phyloP scores from a whole-genome alignment of 768 basidiomycete genomes.

The Hypholoma sublateritium region DNA sequence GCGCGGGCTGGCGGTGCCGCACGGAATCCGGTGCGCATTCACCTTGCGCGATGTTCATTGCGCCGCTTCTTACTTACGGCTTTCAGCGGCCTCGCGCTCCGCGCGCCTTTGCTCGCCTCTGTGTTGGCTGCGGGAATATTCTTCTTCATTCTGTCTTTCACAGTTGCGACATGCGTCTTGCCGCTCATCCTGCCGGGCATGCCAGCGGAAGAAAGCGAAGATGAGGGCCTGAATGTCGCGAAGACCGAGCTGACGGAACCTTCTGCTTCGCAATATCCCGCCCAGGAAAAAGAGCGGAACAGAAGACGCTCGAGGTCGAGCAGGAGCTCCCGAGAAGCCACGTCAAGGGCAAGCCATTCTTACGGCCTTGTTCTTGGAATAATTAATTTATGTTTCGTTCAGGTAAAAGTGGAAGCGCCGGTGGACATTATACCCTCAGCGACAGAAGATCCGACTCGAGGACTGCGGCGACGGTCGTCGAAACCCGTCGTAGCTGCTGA shows the following conservation, averaged over 20 bases:
- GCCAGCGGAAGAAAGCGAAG: conserved; percentile 13
- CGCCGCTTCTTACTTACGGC: background rate
- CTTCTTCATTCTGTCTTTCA: conserved; percentile 43
- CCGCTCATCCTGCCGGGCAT: conserved; percentile 27
- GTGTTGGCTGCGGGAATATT: conserved; percentile 45
- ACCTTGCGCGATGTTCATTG: background rate
- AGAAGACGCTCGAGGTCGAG: conserved; percentile 24
- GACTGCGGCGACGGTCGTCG: conserved; percentile 48
- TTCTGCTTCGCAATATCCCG: background rate
- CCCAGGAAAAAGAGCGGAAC: background rate
- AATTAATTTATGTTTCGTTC: conserved; percentile 6
- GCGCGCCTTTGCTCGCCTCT: conserved; percentile 63
- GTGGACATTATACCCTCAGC: conserved; percentile 28
- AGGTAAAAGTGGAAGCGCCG: conserved; percentile 30
- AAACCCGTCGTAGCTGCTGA: conserved; percentile 32
- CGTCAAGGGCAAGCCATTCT: conserved; percentile 17
- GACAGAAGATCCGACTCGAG: conserved; percentile 24
- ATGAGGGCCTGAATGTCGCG: conserved; percentile 5
- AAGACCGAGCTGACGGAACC: background rate
- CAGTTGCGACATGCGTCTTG: conserved; percentile 52
- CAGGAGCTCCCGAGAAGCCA: conserved; percentile 20
- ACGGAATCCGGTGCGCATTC: conserved; percentile 63
- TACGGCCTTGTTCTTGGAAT: background rate
- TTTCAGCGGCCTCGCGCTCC: conserved; percentile 64
- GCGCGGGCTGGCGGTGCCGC: conserved; percentile 60